A percentile compares a stretch with the other conserved stretches of the same genome.
These are phyloP conservation scores for Micractinium conductrix DNA, from an alignment of 139 green algal species.

Conservation along the genomic window DNA sequence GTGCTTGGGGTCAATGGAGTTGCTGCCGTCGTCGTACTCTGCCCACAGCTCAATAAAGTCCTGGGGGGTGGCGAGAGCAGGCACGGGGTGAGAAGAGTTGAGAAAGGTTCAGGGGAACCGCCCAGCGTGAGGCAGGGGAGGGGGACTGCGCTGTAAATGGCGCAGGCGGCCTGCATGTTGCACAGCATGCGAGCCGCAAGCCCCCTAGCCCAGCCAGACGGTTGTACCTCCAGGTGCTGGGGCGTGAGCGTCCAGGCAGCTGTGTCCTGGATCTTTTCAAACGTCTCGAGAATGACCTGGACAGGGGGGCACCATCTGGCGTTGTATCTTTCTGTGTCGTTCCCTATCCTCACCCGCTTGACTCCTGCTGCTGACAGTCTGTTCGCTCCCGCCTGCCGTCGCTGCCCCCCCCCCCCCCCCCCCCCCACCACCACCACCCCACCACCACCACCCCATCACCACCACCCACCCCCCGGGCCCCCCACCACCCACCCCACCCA, in stretches of 20 bases:
- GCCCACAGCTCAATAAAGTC: constrained; percentile 82
- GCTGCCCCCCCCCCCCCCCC: no score
- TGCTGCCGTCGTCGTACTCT: constrained; percentile 78
- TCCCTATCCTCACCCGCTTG: no score
- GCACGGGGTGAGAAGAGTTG: no score
- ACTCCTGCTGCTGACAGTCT: no score
- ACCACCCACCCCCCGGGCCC: background rate
- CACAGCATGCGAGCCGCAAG: background rate
- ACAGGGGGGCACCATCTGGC: no score
- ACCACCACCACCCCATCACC: background rate
- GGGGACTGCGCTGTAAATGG: no score
- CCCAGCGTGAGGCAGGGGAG: no score
- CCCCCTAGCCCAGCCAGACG: background rate
- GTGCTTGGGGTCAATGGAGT: constrained; percentile 64
- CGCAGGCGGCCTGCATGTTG: no score
- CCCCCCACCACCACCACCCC: background rate
- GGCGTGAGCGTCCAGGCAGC: constrained; percentile 52
- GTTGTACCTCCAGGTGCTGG: constrained; percentile 17
- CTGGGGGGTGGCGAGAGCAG: constrained; percentile 31
- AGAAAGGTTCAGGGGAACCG: background rate
- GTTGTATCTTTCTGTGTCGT: no score
- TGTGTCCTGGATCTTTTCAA: constrained; percentile 75
- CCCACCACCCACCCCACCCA: background rate
- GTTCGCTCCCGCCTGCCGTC: no score
- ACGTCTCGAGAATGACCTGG: no score